Evolutionary conservation across 1,284 basidiomycete species (phyloP).

Genomic region (Cerrena zonata): DNA sequence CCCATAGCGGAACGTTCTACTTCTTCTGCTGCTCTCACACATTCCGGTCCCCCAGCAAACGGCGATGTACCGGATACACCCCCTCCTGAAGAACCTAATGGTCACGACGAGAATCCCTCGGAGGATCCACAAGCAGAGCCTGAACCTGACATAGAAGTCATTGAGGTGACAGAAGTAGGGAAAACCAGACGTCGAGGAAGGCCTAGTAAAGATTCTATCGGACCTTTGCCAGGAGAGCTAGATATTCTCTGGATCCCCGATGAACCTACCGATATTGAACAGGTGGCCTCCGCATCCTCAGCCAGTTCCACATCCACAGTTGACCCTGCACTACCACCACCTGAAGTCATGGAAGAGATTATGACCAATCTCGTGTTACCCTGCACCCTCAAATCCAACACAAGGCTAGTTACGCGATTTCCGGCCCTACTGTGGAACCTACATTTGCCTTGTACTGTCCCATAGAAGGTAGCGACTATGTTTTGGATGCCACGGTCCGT

Average conservation of each 20-base stretch:
- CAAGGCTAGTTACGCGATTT: conserved; percentile 53
- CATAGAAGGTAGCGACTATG: conserved; percentile 76
- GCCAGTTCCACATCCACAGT: conserved; percentile 13
- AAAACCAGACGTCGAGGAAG: conserved; percentile 39
- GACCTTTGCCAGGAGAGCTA: conserved; percentile 29
- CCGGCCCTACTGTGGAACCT: conserved; percentile 58
- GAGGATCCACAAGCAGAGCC: conserved; percentile 25
- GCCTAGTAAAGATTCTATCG: conserved; percentile 23
- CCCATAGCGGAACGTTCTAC: neutral
- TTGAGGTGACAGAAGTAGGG: conserved; percentile 38
- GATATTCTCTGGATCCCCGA: conserved; percentile 64
- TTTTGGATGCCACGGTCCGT: conserved; percentile 71
- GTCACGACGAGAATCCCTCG: conserved; percentile 18
- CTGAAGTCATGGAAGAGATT: conserved; percentile 62
- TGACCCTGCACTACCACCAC: conserved; percentile 38
- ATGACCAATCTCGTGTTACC: conserved; percentile 68
- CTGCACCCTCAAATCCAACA: conserved; percentile 77
- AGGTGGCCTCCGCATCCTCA: conserved; percentile 4
- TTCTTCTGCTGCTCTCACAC: conserved; percentile 15
- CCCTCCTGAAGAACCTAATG: conserved; percentile 4
- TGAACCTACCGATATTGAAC: conserved; percentile 23
- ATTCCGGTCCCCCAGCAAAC: conserved; percentile 15
- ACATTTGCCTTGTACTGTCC: conserved; percentile 79
- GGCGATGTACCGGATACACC: conserved; percentile 15
- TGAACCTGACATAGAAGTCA: no score